These are phyloP conservation scores for Arabidopsis suecica DNA, from an alignment of 345 rosid species.

Conservation along the genomic window DNA sequence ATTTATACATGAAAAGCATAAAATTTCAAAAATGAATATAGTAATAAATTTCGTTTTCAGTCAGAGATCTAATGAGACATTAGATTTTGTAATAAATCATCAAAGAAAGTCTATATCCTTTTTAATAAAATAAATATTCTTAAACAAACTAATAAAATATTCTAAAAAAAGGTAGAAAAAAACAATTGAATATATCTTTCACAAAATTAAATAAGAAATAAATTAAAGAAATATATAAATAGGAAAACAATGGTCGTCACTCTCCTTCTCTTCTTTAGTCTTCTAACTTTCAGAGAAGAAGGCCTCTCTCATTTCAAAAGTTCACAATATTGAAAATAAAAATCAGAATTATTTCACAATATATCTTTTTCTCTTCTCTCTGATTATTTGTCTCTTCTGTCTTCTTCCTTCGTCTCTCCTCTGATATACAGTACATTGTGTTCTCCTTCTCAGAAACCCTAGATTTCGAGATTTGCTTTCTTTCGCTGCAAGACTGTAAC, in stretches of 20 bases:
- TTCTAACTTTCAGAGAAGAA: conserved; percentile 37
- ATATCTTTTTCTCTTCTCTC: conserved; percentile 21
- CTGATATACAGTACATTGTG: conserved; percentile 39
- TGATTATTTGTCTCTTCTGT: conserved; percentile 43
- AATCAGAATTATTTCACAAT: neutral
- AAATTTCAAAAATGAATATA: conserved; percentile 24
- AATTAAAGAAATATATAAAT: conserved; percentile 20
- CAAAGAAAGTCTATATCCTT: conserved; percentile 35
- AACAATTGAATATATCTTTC: neutral
- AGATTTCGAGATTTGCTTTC: conserved; percentile 40
- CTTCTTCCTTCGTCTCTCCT: conserved; percentile 35
- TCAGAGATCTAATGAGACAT: conserved; percentile 18
- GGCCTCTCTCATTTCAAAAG: conserved; percentile 32
- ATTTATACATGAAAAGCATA: conserved; percentile 14
- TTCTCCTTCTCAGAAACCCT: conserved; percentile 53
- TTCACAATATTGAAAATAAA: neutral
- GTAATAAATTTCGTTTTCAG: conserved; percentile 29
- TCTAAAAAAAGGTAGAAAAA: neutral
- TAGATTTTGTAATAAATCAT: conserved; percentile 26
- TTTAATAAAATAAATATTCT: neutral
- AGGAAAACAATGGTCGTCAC: conserved; percentile 41
- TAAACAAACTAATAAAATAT: conserved; percentile 27
- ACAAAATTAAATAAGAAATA: neutral
- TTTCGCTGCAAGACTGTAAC: conserved; percentile 5
- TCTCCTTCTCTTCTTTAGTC: conserved; percentile 33